Evolutionary conservation across 108 stramenopile genomes (phyloP).

Genomic region (Poteriospumella lacustris): DNA sequence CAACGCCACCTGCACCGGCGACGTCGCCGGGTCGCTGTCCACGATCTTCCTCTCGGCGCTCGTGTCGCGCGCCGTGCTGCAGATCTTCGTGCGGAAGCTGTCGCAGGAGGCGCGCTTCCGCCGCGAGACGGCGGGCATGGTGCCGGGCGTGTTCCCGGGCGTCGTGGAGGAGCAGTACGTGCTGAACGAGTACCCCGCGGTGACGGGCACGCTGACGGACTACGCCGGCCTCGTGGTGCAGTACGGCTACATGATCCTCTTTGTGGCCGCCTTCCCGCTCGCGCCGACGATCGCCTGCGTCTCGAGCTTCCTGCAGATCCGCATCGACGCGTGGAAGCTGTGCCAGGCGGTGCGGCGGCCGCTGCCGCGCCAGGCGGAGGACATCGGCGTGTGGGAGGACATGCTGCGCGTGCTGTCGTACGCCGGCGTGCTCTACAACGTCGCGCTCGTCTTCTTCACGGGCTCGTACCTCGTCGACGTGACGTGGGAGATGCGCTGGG

Average conservation of each 20-base stretch:
- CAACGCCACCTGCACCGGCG: neutral
- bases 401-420: neutral
- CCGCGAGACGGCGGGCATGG: neutral
- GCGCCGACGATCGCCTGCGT: slow-evolving; percentile 1
- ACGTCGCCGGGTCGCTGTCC: neutral
- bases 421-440: neutral
- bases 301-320: neutral
- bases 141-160: neutral
- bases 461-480: neutral
- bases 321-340: slow-evolving; percentile 16
- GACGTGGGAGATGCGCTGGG: neutral
- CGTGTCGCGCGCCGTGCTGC: neutral
- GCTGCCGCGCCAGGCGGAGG: neutral
- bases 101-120: neutral
- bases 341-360: neutral
- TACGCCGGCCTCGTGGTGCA: neutral
- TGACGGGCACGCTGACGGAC: neutral
- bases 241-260: neutral
- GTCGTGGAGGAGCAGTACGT: neutral
- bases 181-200: neutral
- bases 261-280: slow-evolving; percentile 11
- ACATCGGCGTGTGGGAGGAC: neutral
- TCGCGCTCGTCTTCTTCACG: neutral
- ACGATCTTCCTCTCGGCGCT: neutral
- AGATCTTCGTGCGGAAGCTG: neutral